These are phyloP conservation scores for Isoetes engelmannii DNA, from an alignment of 83 land plant species.

Conservation along the genomic window DNA sequence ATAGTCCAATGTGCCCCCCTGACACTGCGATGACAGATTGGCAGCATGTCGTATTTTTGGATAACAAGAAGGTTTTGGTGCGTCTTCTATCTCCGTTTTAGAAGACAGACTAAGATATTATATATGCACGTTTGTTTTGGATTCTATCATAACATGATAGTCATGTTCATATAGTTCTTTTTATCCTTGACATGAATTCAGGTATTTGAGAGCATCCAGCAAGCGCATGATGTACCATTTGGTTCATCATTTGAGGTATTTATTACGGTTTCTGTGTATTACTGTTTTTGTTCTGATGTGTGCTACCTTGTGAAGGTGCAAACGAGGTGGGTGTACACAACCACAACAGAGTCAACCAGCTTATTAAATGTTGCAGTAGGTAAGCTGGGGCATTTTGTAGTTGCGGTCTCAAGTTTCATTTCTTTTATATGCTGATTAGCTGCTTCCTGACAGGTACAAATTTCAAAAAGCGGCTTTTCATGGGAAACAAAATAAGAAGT, in stretches of 20 bases:
- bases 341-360: conserved; percentile 38
- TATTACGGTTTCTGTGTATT: neutral
- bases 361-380: conserved; percentile 53
- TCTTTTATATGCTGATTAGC: neutral
- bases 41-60: conserved; percentile 61
- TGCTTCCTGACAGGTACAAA: conserved; percentile 58
- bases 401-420: neutral
- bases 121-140: neutral
- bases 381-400: conserved; percentile 20
- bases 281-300: neutral
- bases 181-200: conserved; percentile 14
- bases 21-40: conserved; percentile 90
- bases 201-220: conserved; percentile 89
- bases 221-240: conserved; percentile 98
- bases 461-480: conserved; percentile 88
- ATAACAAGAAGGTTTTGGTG: conserved; percentile 61
- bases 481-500: conserved; percentile 78
- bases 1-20: conserved; percentile 97
- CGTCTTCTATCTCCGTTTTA: neutral
- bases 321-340: conserved; percentile 48
- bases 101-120: neutral
- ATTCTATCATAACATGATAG: neutral
- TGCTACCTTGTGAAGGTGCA: conserved; percentile 46
- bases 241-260: conserved; percentile 88
- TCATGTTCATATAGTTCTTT: conserved; percentile 2